Percentiles rank a stretch among this genome's conserved stretches.
phyloP scores from a whole-genome alignment of 345 rosid species.

The Citropsis articulata region DNA sequence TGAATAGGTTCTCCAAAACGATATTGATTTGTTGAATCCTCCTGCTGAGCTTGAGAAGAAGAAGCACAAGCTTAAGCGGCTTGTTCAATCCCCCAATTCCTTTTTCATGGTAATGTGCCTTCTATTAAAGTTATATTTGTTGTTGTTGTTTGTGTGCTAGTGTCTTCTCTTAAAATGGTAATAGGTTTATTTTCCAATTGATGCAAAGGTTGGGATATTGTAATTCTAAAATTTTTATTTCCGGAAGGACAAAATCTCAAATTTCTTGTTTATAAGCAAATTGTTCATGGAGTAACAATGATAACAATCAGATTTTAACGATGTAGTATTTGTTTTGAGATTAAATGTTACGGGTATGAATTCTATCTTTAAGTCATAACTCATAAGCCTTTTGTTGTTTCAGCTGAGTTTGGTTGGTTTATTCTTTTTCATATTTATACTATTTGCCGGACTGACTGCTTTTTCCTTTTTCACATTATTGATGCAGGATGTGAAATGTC shows the following conservation, averaged over 20 bases:
- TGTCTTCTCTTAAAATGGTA: background rate
- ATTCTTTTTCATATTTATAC: background rate
- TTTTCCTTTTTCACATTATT: background rate
- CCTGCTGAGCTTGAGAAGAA: conserved; percentile 77
- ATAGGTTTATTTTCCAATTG: background rate
- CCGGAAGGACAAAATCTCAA: background rate
- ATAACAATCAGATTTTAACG: background rate
- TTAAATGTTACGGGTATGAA: background rate
- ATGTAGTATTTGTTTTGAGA: background rate
- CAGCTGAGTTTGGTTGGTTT: background rate
- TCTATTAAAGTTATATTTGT: background rate
- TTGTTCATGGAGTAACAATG: background rate
- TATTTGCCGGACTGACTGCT: background rate
- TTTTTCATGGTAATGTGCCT: conserved; percentile 54
- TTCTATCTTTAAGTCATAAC: background rate
- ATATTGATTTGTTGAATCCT: conserved; percentile 67
- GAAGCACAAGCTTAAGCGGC: conserved; percentile 85
- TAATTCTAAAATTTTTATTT: background rate
- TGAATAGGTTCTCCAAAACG: conserved; percentile 60
- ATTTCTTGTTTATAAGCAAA: background rate
- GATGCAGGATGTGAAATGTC: conserved; percentile 73
- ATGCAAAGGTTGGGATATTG: background rate
- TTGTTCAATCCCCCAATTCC: conserved; percentile 70
- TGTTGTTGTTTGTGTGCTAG: background rate
- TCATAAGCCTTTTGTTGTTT: too few relatives aligned